Percentiles rank a stretch among this genome's conserved stretches.
phyloP scores from a whole-genome alignment of 805 yeast genomes.

The Clavispora asparagi region DNA sequence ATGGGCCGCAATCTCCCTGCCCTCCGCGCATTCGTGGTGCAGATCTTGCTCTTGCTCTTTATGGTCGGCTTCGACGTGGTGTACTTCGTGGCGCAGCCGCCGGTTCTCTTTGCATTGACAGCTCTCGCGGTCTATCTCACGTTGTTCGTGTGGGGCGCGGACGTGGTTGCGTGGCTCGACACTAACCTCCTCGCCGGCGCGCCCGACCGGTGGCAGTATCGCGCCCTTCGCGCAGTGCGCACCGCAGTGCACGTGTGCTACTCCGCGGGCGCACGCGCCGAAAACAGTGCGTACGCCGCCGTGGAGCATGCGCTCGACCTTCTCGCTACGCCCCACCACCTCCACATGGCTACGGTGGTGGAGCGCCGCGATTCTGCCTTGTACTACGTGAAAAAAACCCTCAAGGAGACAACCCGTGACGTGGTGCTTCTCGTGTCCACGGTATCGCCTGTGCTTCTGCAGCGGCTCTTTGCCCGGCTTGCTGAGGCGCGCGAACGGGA shows the following conservation, averaged over 20 bases:
- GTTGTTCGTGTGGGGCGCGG: constrained; percentile 8
- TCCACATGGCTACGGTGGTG: constrained; percentile 2
- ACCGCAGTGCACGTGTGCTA: constrained; percentile 3
- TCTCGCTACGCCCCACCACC: constrained; percentile 1
- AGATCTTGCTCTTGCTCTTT: background rate
- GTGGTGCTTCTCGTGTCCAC: background rate
- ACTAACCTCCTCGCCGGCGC: constrained; percentile 4
- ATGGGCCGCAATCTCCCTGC: background rate
- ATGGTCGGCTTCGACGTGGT: constrained; percentile 5
- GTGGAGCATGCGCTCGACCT: background rate
- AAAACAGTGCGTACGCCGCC: background rate
- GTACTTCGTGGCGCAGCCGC: constrained; percentile 1
- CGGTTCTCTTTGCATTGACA: constrained; percentile 4
- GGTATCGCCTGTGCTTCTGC: background rate
- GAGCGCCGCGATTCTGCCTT: background rate
- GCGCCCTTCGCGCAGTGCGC: constrained; percentile 2
- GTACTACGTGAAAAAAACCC: background rate
- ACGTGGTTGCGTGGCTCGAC: constrained; percentile 12
- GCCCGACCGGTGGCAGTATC: constrained; percentile 5
- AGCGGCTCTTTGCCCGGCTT: background rate
- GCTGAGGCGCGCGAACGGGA: background rate
- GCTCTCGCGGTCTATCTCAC: background rate
- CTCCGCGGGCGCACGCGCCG: background rate
- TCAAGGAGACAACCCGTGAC: background rate
- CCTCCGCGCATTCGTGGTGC: background rate